A percentile compares a stretch with the other conserved stretches of the same genome.
These are phyloP conservation scores for Pseudoperonospora humuli DNA, from an alignment of 352 stramenopile species.

Conservation along the genomic window DNA sequence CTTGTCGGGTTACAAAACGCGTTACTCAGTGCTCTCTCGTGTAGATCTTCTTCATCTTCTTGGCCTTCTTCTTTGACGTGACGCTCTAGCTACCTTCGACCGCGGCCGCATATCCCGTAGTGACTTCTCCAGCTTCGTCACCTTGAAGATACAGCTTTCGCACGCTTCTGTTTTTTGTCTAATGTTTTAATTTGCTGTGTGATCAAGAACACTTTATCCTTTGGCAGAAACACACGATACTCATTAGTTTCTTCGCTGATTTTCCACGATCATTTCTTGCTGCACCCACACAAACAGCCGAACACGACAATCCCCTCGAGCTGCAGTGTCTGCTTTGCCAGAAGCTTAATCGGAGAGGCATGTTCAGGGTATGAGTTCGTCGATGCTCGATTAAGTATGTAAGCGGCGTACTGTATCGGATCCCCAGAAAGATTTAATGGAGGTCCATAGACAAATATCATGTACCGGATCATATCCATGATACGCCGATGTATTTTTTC, in stretches of 20 bases:
- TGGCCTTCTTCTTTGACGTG: too few relatives aligned
- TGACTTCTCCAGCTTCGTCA: too few relatives aligned
- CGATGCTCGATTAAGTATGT: too few relatives aligned
- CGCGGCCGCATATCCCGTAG: too few relatives aligned
- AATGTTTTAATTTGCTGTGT: too few relatives aligned
- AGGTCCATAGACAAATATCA: slow-evolving; percentile 20
- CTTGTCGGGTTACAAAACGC: too few relatives aligned
- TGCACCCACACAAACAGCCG: neutral
- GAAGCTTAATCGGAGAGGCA: slow-evolving; percentile 1
- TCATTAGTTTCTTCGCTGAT: slow-evolving; percentile 9
- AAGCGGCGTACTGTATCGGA: slow-evolving; percentile 17
- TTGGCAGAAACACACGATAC: slow-evolving; percentile 8
- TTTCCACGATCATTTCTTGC: slow-evolving; percentile 4
- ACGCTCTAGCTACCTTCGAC: too few relatives aligned
- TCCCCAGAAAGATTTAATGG: slow-evolving; percentile 20
- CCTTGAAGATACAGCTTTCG: too few relatives aligned
- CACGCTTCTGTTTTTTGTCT: too few relatives aligned
- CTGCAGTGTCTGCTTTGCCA: neutral
- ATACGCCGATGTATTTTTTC: slow-evolving; percentile 7
- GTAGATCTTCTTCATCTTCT: too few relatives aligned
- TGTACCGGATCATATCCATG: slow-evolving; percentile 25
- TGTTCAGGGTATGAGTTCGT: slow-evolving; percentile 9
- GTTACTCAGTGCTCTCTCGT: too few relatives aligned
- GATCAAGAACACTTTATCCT: neutral
- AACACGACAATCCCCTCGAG: slow-evolving; percentile 8